Evolutionary conservation across 768 basidiomycete species (phyloP).

Genomic region (Boletellus ananiceps): DNA sequence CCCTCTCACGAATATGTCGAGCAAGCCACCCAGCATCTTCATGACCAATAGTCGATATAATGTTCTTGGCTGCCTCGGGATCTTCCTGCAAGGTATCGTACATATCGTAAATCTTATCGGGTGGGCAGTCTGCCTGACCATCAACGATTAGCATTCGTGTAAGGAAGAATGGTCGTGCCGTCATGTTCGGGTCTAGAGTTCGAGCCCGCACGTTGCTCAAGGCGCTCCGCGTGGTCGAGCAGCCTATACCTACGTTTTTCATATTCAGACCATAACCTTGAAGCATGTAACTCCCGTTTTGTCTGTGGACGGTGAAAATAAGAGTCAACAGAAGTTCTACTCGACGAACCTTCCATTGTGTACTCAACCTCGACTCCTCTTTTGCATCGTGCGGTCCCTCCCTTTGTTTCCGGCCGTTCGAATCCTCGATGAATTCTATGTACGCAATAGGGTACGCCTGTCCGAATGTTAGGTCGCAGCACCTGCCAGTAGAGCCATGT

Average conservation of each 20-base stretch:
- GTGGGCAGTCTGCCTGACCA: slow-evolving; percentile 21
- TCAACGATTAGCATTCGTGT: neutral
- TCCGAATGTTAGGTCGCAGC: neutral
- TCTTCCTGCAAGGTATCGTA: slow-evolving; percentile 63
- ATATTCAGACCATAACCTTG: slow-evolving; percentile 51
- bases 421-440: slow-evolving; percentile 57
- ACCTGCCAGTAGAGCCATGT: neutral
- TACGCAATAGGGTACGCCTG: slow-evolving; percentile 75
- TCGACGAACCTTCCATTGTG: slow-evolving; percentile 65
- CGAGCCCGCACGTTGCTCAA: slow-evolving; percentile 54
- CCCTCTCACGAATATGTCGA: slow-evolving; percentile 44
- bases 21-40: slow-evolving; percentile 64
- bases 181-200: slow-evolving; percentile 40
- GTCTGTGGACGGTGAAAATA: slow-evolving; percentile 36
- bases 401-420: slow-evolving; percentile 44
- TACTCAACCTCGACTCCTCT: slow-evolving; percentile 59
- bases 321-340: neutral
- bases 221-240: slow-evolving; percentile 58
- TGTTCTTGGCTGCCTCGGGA: slow-evolving; percentile 37
- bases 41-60: slow-evolving; percentile 39
- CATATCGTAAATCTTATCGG: slow-evolving; percentile 49
- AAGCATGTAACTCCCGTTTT: slow-evolving; percentile 53
- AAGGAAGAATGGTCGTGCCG: slow-evolving; percentile 27
- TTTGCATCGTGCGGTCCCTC: slow-evolving; percentile 63
- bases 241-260: slow-evolving; percentile 52